Evolutionary conservation across 768 basidiomycete genomes (phyloP).

Genomic region (Suillus subluteus): DNA sequence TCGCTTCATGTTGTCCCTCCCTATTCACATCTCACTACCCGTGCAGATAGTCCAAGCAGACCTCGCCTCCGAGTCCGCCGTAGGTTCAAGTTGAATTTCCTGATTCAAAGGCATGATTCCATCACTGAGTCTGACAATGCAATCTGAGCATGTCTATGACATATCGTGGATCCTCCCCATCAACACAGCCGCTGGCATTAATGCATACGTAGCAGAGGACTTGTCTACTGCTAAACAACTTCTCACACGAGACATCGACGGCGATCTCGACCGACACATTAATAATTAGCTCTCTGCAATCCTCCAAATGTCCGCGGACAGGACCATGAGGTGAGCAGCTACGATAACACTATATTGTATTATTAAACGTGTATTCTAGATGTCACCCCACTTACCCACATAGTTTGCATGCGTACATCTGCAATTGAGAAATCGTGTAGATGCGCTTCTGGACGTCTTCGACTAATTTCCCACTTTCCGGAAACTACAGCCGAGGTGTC

Average conservation of each 20-base stretch:
- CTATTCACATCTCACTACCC: not conserved
- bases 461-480: too few species aligned
- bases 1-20: not conserved
- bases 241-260: not conserved
- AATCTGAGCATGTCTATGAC: not conserved
- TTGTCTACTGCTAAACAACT: not conserved
- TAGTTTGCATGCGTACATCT: too few species aligned
- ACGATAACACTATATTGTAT: too few species aligned
- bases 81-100: not conserved
- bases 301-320: too few species aligned
- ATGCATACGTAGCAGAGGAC: not conserved
- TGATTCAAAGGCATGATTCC: not conserved
- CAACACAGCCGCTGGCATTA: not conserved
- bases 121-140: not conserved
- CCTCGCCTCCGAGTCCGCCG: not conserved
- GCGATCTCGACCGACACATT: not conserved
- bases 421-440: too few species aligned
- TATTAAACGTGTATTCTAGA: too few species aligned
- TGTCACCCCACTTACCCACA: too few species aligned
- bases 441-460: too few species aligned
- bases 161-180: not conserved
- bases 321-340: too few species aligned
- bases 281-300: too few species aligned
- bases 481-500: too few species aligned
- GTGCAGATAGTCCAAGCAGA: not conserved